Percentiles rank a stretch among this genome's conserved stretches.
Evolutionary conservation across 2,329 filamentous ascomycete species (phyloP).

Genomic region (Trichoderma guizhouense): DNA sequence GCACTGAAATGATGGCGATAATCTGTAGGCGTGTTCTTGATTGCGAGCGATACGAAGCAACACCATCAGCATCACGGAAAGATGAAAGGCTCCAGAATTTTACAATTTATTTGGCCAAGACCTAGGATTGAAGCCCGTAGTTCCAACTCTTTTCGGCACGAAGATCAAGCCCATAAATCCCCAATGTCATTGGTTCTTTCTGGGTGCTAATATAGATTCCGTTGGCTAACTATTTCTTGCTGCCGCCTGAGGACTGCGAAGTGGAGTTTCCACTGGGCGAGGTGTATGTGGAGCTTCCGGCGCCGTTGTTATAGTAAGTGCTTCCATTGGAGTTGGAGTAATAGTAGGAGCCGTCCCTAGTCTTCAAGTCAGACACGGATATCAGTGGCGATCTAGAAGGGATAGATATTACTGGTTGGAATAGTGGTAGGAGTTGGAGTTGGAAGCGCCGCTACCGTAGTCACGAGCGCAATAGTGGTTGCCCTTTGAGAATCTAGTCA

Average conservation of each 20-base stretch:
- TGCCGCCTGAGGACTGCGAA: slow-evolving; percentile 14
- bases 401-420: slow-evolving; percentile 53
- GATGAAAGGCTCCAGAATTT: not conserved
- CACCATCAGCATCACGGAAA: not conserved
- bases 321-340: slow-evolving; percentile 67
- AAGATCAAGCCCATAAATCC: no score
- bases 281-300: slow-evolving; percentile 59
- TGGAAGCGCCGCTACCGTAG: slow-evolving; percentile 54
- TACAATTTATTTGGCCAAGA: not conserved
- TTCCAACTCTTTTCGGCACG: not conserved
- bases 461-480: slow-evolving; percentile 66
- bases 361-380: not conserved
- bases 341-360: slow-evolving; percentile 66
- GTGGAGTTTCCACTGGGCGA: slow-evolving; percentile 41
- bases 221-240: not conserved
- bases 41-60: not conserved
- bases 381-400: not conserved
- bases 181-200: not conserved
- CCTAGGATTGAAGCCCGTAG: not conserved
- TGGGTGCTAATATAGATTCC: not conserved
- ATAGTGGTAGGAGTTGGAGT: slow-evolving; percentile 64
- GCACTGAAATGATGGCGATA: not conserved
- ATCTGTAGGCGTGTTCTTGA: not conserved
- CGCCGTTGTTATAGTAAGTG: slow-evolving; percentile 64
- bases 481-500: slow-evolving; percentile 43